Conservation (phyloP, 352 stramenopile genomes). For the Blastocystis sp. region DNA sequence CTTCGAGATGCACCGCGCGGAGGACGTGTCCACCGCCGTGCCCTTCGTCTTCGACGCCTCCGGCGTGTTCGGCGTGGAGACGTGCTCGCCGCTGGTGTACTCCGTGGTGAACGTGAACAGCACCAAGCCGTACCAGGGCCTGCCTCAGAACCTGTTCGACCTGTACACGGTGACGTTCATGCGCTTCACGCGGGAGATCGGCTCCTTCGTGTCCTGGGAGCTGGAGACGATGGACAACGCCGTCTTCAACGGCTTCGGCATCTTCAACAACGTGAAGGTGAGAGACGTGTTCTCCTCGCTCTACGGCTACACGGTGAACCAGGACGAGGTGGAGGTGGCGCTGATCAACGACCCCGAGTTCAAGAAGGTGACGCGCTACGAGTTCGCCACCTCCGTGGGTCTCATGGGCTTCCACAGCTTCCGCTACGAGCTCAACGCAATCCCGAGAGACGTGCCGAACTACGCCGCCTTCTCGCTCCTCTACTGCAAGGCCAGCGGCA, state of each 20-base stretch:
- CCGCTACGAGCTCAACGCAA: neutral
- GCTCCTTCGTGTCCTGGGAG: conserved; percentile 2
- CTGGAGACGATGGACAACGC: neutral
- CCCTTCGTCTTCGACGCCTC: conserved; percentile 16
- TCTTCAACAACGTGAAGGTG: neutral
- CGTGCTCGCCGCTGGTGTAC: conserved; percentile 20
- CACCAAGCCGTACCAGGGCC: neutral
- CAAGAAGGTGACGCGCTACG: neutral
- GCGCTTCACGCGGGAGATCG: neutral
- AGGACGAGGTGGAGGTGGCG: neutral
- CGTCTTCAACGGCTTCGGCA: conserved; percentile 21
- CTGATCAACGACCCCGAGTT: neutral
- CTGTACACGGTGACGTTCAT: neutral
- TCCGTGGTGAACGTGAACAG: neutral
- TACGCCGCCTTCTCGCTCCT: neutral
- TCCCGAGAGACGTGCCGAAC: neutral
- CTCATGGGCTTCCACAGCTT: neutral
- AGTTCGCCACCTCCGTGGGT: neutral
- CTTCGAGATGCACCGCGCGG: conserved; percentile 18
- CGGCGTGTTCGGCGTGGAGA: conserved; percentile 18
- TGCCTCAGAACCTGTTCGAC: neutral
- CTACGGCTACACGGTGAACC: neutral
- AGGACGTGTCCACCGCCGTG: neutral
- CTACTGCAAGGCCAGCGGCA: conserved; percentile 13
- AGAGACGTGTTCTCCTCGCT: neutral